Base-by-base conservation (phyloP, 371 early-diverging fungal species). In the Cokeromyces recurvatus region DNA sequence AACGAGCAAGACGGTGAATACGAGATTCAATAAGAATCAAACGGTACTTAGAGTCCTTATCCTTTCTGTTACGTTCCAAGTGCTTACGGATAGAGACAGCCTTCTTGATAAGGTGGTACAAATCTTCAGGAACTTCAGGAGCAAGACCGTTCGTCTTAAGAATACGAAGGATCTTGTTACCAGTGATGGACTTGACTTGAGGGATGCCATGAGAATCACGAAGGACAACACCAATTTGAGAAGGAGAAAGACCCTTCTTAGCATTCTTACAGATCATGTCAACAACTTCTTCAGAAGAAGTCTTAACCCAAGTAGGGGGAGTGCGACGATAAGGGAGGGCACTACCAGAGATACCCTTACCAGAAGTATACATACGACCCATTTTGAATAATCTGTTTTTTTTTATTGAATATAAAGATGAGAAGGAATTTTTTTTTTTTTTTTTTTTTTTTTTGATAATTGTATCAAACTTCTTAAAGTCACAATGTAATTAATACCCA, bases 241-340 rank as follows among this genome's bases (percentile, higher is more conserved):
- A 95, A 50, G 99, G 95, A 57, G 92, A 86, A 57, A 94, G 71
- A 80, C 99, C 99, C 93, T 99, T 99, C 89, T 95, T 98, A 73
- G 99, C 98, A 62, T 94, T 86, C 82, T 95, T 96, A 85, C 92
- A 88, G 79, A 99, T 98, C 73, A 90, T 88, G 58, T 96, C 94
- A 78, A 92, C 85, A 63, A 99, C 97, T 68, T 99, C 99, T 55
- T 92, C 92, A 50, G 93, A 78, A 52, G 93, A 81, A 75, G 91
- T 88, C 64, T 95, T 96, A 72, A 97, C 78, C 97, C 96, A 99
- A 57, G 95, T 86, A 59, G 99, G 91, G 55, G 95, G 89, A 59
- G 95, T 83, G 72, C 98, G 96, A 69, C 94, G 91, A 86, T 99
- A 99, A 73, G 99, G 99, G 71, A 95, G 87, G 74, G 98, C 97